Base-by-base conservation (phyloP, 116 monocot genomes). In the Zostera marina region DNA sequence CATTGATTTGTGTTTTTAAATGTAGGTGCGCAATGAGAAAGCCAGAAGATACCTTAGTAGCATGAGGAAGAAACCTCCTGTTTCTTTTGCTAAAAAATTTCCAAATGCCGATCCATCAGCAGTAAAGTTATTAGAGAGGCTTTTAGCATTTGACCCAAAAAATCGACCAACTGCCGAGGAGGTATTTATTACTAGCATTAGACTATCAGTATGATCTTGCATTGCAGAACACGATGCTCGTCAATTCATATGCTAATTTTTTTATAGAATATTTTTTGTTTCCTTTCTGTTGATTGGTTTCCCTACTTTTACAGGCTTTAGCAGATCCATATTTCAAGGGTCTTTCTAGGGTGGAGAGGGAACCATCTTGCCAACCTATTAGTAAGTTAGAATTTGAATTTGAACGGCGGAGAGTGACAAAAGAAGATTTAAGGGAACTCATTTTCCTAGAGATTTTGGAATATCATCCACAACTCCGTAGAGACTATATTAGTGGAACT, bases 131-230 rank as follows among this genome's bases (percentile, higher is more conserved):
- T 76, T 94, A 67, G 77, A 77, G 68, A 83, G 77, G 63, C 84
- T 94, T 56, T 64, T 94, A 57, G 88, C 88, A 12, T 94, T 94
- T 84, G 93, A 94, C 68, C 93, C 93, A 1, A 94, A 84, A 71
- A 81, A 94, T 22, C 76, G 93, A 7, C 93, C 84, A 48, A 88
- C 93, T 59, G 93, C 93, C 61, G 88, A 84, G 67, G 81, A 94
- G 84, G 92, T 86, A 72, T 4, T 49, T 1, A 60, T 10, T 20
- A 58, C 20, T 44, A 22, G 9, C 39, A 19, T 5, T 52, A 52
- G 0, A 9, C 9, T n/a, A n/a, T n/a, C n/a, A 19, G 15, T 1
- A 8, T 21, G 20, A 51, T 2, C 3, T 20, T 48, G 16, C 20
- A 3, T 20, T 48, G 16, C 20, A 3, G 9, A 16, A 51, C 49